Base-by-base conservation (phyloP, 2,329 filamentous ascomycete genomes). In the Beauveria pseudobassiana region DNA sequence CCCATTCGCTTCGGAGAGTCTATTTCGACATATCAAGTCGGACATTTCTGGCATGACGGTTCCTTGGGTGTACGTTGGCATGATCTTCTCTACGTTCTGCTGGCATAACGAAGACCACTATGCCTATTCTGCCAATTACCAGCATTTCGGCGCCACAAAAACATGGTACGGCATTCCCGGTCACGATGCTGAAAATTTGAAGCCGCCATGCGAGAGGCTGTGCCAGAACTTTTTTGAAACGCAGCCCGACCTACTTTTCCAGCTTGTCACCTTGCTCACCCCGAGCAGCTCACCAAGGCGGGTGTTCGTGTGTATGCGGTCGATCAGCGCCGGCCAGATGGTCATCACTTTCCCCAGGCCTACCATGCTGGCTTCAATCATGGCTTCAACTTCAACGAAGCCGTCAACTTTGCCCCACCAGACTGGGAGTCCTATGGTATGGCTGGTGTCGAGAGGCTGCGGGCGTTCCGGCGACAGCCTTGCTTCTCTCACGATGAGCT, bases 31-130 rank as follows among this genome's bases (percentile, higher is more conserved):
- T 69, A 98, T 99, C 79, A 98, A 98, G 73, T 91, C 93, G 0
- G 95, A 99, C 71, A 96, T 99, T 59, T 98, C 95, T 2, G 95
- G 95, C 43, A 99, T 99, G 95, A 99, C 95, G 0, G 93, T 99
- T 8, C 95, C 95, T 0, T 99, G 95, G 95, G 86, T 99, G 3
- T 99, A 99, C 71, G 95, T 99, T 4, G 95, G 95, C 64, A 99
- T 99, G 95, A 96, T 96, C 45, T 99, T 99, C 73, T 99, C 95
- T 0, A 98, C 95, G 0, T 99, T 99, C 71, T 99, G 95, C 75
- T 99, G 95, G 95, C 95, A 99, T 73, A 97, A 96, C 65, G 95
- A 99, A 71, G 95, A 99, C 70, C 95, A 99, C 71, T 97, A 96
- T 72, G 89, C 95, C 2, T 99, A 98, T 72, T 99, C 95, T 0